Evolutionary conservation across 495 filamentous ascomycete species (phyloP).

Genomic region (Penicillium alfredii): DNA sequence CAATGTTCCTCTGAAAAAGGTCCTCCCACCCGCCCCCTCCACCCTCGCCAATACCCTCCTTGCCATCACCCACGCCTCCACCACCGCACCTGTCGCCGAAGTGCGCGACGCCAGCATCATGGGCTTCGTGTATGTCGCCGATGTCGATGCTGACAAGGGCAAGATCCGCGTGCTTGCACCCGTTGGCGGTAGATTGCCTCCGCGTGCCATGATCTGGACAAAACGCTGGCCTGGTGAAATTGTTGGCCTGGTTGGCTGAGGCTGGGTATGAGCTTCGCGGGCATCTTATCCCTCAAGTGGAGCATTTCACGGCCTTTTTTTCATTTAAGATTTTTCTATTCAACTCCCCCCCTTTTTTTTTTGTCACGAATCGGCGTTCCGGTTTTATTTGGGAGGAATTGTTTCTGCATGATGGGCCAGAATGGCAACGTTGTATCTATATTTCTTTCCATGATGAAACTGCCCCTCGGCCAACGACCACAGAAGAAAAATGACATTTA

Average conservation of each 20-base stretch:
- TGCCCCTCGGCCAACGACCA: no score
- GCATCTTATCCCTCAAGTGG: no score
- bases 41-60: constrained; percentile 57
- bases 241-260: constrained; percentile 45
- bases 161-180: constrained; percentile 78
- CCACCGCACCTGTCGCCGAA: constrained; percentile 58
- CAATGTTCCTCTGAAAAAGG: constrained; percentile 35
- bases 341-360: no score
- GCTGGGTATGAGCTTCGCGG: no score
- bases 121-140: constrained; percentile 86
- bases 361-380: no score
- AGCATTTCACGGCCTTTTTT: no score
- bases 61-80: constrained; percentile 68
- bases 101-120: constrained; percentile 81
- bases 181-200: constrained; percentile 69
- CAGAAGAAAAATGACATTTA: no score
- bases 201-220: constrained; percentile 67
- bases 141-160: constrained; percentile 80
- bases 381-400: no score
- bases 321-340: no score
- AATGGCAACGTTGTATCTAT: no score
- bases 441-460: no score
- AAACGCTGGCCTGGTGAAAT: constrained; percentile 47
- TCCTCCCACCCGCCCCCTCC: constrained; percentile 28
- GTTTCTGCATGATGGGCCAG: no score